Percentiles rank a stretch among this genome's conserved stretches.
Evolutionary conservation across 306 rosid species (phyloP).

Genomic region (Pyrus pyrifolia): DNA sequence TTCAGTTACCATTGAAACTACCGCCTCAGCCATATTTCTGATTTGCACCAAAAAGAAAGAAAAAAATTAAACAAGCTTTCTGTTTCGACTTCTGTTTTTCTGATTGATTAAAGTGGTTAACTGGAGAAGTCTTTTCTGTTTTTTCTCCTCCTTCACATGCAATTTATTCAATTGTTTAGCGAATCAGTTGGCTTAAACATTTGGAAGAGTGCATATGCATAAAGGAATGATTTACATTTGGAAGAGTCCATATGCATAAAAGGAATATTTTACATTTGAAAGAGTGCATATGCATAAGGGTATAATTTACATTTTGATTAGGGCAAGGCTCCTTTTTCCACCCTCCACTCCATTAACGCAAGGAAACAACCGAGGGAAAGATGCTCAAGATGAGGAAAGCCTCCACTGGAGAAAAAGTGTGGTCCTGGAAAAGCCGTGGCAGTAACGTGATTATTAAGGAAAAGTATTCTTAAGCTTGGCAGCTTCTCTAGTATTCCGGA

Average conservation of each 20-base stretch:
- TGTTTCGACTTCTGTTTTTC: too few relatives aligned
- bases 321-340: slow-evolving; percentile 34
- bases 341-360: slow-evolving; percentile 31
- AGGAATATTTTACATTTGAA: background rate
- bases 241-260: too few relatives aligned
- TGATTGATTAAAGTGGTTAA: too few relatives aligned
- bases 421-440: background rate
- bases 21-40: too few relatives aligned
- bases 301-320: too few relatives aligned
- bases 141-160: too few relatives aligned
- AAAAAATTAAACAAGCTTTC: too few relatives aligned
- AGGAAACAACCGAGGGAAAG: slow-evolving; percentile 15
- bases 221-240: too few relatives aligned
- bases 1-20: too few relatives aligned
- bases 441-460: background rate
- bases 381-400: slow-evolving; percentile 34
- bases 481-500: slow-evolving; percentile 32
- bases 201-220: background rate
- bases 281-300: background rate
- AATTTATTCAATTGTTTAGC: too few relatives aligned
- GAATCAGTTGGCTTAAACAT: background rate
- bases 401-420: slow-evolving; percentile 19
- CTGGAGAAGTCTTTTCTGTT: too few relatives aligned
- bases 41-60: too few relatives aligned
- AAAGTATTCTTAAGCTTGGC: slow-evolving; percentile 35